Base-by-base conservation (phyloP, 176 grass and related monocot genomes). In the Carex kokanica region DNA sequence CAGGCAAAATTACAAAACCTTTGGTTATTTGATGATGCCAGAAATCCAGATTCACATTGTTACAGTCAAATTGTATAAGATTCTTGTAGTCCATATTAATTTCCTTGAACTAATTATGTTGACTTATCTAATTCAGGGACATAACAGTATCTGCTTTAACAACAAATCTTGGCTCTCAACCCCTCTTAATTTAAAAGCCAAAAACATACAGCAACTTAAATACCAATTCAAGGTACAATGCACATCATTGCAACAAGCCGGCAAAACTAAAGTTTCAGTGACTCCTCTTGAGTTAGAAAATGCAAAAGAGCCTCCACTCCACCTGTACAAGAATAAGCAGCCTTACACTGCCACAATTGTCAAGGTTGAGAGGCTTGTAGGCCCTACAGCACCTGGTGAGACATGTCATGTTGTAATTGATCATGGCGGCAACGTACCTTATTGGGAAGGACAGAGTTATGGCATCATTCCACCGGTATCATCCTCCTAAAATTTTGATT, bases 381-480 rank as follows among this genome's bases (percentile, higher is more conserved):
- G 92, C 3, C 91, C 91, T 31, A 87, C 91, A 89, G 86, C 92
- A 29, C 95, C 95, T 78, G 92, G 95, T 45, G 95, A 95, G 84
- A 98, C 91, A 80, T 95, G 92, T 64, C 95, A 98, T 64, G 86
- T 98, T 86, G 86, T 98, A 25, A 95, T 98, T 84, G 89, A 95
- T 86, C 92, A 98, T 88, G 92, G 89, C 40, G 95, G 91, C 60
- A 90, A 95, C 61, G 95, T 95, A 32, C 95, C 95, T 53, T 98
- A 95, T 51, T 95, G 92, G 95, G 95, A 98, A 90, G 95, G 95
- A 29, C 95, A 98, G 81, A 98, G 91, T 45, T 98, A 93, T 40
- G 92, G 91, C 1, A 78, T 98, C 61, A 98, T 98, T 91, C 95
- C 95, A 82, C 95, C 92, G 6, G 95, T 95, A 60, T 85, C 85